phyloP scores from a whole-genome alignment of 306 rosid genomes.

The Chamaecrista fasciculata region DNA sequence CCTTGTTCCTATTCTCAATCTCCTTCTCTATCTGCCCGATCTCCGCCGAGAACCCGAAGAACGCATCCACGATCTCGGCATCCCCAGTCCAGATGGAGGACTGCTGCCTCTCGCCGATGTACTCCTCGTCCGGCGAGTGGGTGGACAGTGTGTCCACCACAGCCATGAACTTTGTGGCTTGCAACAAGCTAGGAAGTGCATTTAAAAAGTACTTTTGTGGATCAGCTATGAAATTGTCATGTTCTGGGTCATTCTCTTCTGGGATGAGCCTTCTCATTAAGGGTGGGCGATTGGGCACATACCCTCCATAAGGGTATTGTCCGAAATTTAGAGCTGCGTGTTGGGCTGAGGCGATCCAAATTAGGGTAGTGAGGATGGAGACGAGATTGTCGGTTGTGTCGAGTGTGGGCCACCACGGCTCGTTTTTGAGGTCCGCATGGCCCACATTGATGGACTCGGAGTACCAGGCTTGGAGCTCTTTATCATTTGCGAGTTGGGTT shows the following conservation, averaged over 20 bases:
- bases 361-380: constrained; percentile 62
- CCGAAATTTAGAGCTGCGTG: constrained; percentile 98
- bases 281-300: constrained; percentile 91
- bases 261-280: constrained; percentile 78
- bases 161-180: constrained; percentile 74
- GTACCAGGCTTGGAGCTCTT: constrained; percentile 88
- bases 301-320: constrained; percentile 95
- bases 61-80: constrained; percentile 56
- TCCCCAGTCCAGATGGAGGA: constrained; percentile 76
- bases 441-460: constrained; percentile 87
- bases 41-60: constrained; percentile 62
- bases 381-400: constrained; percentile 57
- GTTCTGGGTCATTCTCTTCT: constrained; percentile 71
- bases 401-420: constrained; percentile 84
- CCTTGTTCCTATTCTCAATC: constrained; percentile 60
- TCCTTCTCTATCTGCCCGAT: constrained; percentile 60
- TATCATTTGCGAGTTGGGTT: constrained; percentile 49
- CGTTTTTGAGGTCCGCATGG: constrained; percentile 68
- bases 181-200: constrained; percentile 40
- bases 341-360: constrained; percentile 93
- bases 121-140: constrained; percentile 86
- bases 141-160: constrained; percentile 81
- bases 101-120: constrained; percentile 77
- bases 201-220: constrained; percentile 81
- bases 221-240: constrained; percentile 56